phyloP scores from a whole-genome alignment of 2,329 filamentous ascomycete species.

The Colletotrichum sp. region DNA sequence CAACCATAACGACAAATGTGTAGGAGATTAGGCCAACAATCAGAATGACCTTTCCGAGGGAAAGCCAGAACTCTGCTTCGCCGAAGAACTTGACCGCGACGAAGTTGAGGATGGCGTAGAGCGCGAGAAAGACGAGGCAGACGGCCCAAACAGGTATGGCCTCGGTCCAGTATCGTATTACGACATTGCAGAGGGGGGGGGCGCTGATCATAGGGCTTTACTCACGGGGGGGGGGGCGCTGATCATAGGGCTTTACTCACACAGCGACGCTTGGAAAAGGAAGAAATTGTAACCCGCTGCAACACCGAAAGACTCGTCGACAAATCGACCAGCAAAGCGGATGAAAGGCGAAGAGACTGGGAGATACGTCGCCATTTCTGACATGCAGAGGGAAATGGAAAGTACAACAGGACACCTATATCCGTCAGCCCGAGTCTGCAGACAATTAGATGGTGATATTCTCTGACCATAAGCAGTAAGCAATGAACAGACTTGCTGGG shows the following conservation, averaged over 20 bases:
- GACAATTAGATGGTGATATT: rapidly evolving
- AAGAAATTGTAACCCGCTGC: background rate
- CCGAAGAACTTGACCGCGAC: background rate
- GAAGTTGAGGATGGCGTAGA: background rate
- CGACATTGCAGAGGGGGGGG: no score
- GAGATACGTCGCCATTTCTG: background rate
- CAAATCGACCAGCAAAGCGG: background rate
- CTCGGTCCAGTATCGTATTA: background rate
- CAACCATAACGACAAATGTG: background rate
- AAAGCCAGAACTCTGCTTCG: background rate
- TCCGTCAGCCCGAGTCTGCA: rapidly evolving
- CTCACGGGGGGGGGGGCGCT: no score
- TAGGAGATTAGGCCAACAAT: background rate
- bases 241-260: background rate
- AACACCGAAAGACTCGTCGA: background rate
- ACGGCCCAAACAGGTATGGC: background rate
- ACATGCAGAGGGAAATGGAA: background rate
- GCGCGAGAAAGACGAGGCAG: background rate
- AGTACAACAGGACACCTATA: background rate
- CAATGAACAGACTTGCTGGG: background rate
- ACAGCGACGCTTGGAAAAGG: background rate
- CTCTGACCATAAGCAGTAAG: background rate
- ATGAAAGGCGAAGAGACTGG: background rate
- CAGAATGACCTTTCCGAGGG: background rate
- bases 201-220: background rate